These are phyloP conservation scores for Primulina tabacum DNA, from an alignment of 257 asterid species.

Conservation along the genomic window DNA sequence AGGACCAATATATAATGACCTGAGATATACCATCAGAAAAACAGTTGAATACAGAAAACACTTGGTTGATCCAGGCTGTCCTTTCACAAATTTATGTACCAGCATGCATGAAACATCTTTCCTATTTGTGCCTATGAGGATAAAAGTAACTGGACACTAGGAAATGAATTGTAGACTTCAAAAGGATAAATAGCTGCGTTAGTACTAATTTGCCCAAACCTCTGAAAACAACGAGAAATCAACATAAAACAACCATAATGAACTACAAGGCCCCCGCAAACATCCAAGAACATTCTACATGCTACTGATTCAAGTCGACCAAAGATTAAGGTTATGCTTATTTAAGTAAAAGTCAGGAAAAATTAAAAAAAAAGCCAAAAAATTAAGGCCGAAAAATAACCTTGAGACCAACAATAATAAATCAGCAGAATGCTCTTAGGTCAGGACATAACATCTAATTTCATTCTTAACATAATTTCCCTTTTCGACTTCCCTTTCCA, in stretches of 20 bases:
- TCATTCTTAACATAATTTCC: neutral
- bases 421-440: neutral
- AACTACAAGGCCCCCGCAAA: slow-evolving; percentile 3
- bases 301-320: slow-evolving; percentile 2
- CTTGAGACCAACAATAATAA: slow-evolving; percentile 1
- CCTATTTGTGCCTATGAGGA: neutral
- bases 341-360: neutral
- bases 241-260: neutral
- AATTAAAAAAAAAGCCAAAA: neutral
- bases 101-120: slow-evolving; percentile 14
- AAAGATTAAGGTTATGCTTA: slow-evolving; percentile 5
- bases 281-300: slow-evolving; percentile 12
- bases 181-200: slow-evolving; percentile 1
- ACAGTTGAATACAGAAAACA: slow-evolving; percentile 8
- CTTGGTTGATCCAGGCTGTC: neutral
- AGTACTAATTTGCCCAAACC: slow-evolving; percentile 9
- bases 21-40: slow-evolving; percentile 11
- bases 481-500: neutral
- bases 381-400: neutral
- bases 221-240: slow-evolving; percentile 3
- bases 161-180: slow-evolving; percentile 3
- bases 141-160: neutral
- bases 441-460: neutral
- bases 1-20: slow-evolving; percentile 12
- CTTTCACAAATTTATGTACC: slow-evolving; percentile 6